Conservation (phyloP, 495 filamentous ascomycete species). For the Pseudoneurospora amorphoporcata region DNA sequence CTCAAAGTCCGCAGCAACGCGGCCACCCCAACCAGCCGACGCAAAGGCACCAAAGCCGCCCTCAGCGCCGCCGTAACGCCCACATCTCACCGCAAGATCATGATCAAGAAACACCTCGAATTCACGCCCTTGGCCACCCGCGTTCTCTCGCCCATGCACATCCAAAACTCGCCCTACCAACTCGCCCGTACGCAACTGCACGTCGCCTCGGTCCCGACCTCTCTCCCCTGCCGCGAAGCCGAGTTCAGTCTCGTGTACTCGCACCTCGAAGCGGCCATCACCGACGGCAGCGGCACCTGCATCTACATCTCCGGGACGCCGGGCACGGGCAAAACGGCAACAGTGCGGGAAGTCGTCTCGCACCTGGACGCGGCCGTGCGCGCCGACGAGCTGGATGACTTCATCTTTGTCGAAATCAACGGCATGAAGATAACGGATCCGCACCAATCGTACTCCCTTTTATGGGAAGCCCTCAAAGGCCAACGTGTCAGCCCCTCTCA, state of each 20-base stretch:
- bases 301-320: constrained; percentile 99
- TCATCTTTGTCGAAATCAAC: constrained; percentile 99
- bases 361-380: constrained; percentile 77
- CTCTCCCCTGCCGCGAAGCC: constrained; percentile 80
- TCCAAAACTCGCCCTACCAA: constrained; percentile 81
- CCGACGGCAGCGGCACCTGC: constrained; percentile 83
- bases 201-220: constrained; percentile 81
- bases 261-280: constrained; percentile 89
- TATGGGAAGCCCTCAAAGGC: constrained; percentile 93
- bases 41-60: constrained; percentile 28
- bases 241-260: constrained; percentile 90
- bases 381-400: constrained; percentile 92
- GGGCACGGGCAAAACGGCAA: constrained; percentile 98
- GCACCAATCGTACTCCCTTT: constrained; percentile 86
- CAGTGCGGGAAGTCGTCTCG: constrained; percentile 87
- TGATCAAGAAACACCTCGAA: constrained; percentile 84
- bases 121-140: constrained; percentile 91
- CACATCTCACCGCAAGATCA: constrained; percentile 57
- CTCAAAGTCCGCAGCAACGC: constrained; percentile 15
- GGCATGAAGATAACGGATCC: constrained; percentile 99
- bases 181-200: constrained; percentile 82
- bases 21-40: constrained; percentile 26
- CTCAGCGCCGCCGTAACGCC: constrained; percentile 45
- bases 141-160: constrained; percentile 63
- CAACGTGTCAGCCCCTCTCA: constrained; percentile 89